phyloP scores from a whole-genome alignment of 1,284 basidiomycete genomes.

The Naganishia sp. region DNA sequence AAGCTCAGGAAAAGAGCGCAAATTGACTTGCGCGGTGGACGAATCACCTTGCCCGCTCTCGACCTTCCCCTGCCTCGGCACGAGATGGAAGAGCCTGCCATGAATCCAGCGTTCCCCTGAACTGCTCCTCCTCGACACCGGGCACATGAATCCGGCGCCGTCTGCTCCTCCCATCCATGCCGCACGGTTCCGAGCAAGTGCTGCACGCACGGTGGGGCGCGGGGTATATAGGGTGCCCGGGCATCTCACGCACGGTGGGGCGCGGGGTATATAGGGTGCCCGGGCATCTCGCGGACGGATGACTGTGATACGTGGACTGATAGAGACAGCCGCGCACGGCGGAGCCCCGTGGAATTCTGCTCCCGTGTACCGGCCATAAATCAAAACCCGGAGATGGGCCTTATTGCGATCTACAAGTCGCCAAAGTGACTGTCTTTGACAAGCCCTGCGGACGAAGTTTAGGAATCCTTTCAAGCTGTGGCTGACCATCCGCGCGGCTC shows the following conservation, averaged over 20 bases:
- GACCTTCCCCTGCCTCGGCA: not conserved
- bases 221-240: not conserved
- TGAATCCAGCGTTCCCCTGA: not conserved
- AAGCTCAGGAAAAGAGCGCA: not conserved
- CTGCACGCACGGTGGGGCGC: not conserved
- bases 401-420: too few species aligned
- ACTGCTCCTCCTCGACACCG: not conserved
- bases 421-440: too few species aligned
- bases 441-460: too few species aligned
- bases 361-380: too few species aligned
- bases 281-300: not conserved
- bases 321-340: too few species aligned
- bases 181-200: slow-evolving; percentile 1
- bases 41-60: slow-evolving; percentile 14
- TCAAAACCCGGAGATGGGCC: too few species aligned
- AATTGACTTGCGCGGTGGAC: slow-evolving; percentile 10
- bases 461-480: too few species aligned
- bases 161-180: not conserved
- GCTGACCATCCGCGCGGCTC: too few species aligned
- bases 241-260: not conserved
- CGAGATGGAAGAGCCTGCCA: slow-evolving; percentile 25
- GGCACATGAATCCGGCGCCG: not conserved
- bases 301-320: too few species aligned
- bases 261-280: not conserved
- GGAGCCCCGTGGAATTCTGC: too few species aligned